These are phyloP conservation scores for Fomitopsis pinicola DNA, from an alignment of 1,284 basidiomycete species.

Conservation along the genomic window DNA sequence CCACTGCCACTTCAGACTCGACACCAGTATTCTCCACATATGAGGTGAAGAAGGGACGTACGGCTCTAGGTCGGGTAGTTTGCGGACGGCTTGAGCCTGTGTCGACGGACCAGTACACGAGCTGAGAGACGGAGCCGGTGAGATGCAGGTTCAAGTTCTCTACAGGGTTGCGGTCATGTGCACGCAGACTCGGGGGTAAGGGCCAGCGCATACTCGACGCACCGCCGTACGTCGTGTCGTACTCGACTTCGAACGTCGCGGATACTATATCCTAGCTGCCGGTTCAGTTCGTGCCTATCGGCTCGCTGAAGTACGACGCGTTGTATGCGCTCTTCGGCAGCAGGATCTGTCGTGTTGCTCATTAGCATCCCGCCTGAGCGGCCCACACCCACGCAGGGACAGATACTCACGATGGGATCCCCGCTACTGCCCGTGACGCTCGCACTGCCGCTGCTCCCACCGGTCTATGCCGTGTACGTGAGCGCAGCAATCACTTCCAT, in stretches of 20 bases:
- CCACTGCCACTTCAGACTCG: slow-evolving; percentile 46
- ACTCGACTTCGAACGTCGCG: slow-evolving; percentile 63
- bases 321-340: slow-evolving; percentile 19
- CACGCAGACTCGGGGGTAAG: neutral
- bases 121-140: slow-evolving; percentile 54
- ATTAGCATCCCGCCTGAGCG: neutral
- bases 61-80: slow-evolving; percentile 72
- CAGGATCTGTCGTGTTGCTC: slow-evolving; percentile 13
- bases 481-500: slow-evolving; percentile 59
- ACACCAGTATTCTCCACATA: neutral
- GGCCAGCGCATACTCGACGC: slow-evolving; percentile 13
- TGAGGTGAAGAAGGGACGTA: slow-evolving; percentile 31
- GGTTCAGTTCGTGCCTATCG: neutral
- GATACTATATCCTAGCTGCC: slow-evolving; percentile 42
- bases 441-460: slow-evolving; percentile 42
- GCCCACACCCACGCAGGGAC: neutral
- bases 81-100: slow-evolving; percentile 52
- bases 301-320: slow-evolving; percentile 2
- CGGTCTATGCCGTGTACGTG: slow-evolving; percentile 44
- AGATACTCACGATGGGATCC: slow-evolving; percentile 36
- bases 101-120: slow-evolving; percentile 60
- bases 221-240: slow-evolving; percentile 61
- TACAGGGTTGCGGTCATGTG: slow-evolving; percentile 20
- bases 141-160: slow-evolving; percentile 61
- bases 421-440: slow-evolving; percentile 30